Base-by-base conservation (phyloP, 257 asterid species). In the Misopates orontium region DNA sequence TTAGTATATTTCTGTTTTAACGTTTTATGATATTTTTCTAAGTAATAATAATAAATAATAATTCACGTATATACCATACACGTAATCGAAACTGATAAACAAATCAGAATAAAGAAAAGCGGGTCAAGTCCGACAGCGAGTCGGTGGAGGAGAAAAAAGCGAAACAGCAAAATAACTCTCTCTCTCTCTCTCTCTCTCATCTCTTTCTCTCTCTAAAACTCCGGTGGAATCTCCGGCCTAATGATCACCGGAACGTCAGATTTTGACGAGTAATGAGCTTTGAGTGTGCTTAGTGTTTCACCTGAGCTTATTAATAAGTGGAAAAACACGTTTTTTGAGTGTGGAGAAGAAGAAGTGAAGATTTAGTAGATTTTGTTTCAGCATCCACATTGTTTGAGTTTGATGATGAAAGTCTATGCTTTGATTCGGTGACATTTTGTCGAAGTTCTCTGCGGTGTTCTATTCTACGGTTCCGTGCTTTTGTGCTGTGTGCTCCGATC, bases 71-170 rank as follows among this genome's bases (percentile, higher is more conserved):
- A 60, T 36, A 60, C 71, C 62, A 64, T 47, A 66, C 70, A 66
- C 87, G 96, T 79, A 84, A 88, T 82, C 84, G 83, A 87, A 85
- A 71, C 80, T 31, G 81, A 70, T 74, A 60, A 75, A 80, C 80
- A 73, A 80, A 77, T 74, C 87, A 79, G 77, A 83, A 78, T 75
- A 79, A 78, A 83, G 81, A 68, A 81, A 36, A 36, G 71, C 77
- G 69, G 64, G 79, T 81, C 42, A 36, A 36, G 11, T 36, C 42
- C 42, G 42, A 36, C 42, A 36, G 11, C 42, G 42, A 36, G 42
- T 36, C 42, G 42, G 42, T 36, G 42, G 42, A 36, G 42, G 42
- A 36, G 42, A 36, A 36, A 36, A 3, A 36, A 36, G 42, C 42
- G 42, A 36, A 36, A 10, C 42, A 36, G 1, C 6, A 36, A 9